These are phyloP conservation scores for Herpotrichia juniperi DNA, from an alignment of 2,329 filamentous ascomycete species.

Conservation along the genomic window DNA sequence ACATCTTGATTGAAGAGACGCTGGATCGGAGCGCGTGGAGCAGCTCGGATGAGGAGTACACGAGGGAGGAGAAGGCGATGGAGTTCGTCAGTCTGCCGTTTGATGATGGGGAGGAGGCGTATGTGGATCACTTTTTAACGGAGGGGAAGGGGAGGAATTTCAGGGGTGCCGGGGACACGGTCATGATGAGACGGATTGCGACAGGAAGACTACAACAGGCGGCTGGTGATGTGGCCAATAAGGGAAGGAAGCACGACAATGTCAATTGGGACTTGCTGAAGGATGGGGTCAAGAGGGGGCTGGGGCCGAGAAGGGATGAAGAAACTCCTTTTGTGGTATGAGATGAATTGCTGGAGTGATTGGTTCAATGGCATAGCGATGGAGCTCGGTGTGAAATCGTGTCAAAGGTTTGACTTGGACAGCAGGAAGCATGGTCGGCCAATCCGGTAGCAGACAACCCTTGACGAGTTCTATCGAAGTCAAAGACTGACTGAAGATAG, in stretches of 20 bases:
- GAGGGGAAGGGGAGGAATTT: slow-evolving; percentile 68
- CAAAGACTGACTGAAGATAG: too few relatives aligned
- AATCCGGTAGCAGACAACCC: too few relatives aligned
- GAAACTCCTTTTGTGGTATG: slow-evolving; percentile 4
- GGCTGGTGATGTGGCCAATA: slow-evolving; percentile 26
- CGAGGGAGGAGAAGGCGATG: slow-evolving; percentile 62
- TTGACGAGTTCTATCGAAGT: too few relatives aligned
- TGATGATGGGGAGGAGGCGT: slow-evolving; percentile 71
- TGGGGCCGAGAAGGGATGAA: slow-evolving; percentile 42
- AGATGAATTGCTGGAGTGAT: not conserved
- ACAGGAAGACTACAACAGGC: slow-evolving; percentile 64
- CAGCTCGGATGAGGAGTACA: slow-evolving; percentile 22
- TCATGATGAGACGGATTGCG: slow-evolving; percentile 75
- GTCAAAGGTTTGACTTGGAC: too few relatives aligned
- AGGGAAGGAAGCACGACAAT: slow-evolving; percentile 56
- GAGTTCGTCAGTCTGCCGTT: slow-evolving; percentile 78
- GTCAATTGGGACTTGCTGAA: slow-evolving; percentile 58
- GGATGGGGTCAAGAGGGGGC: slow-evolving; percentile 41
- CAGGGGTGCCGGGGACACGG: slow-evolving; percentile 72
- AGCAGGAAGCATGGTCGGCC: too few relatives aligned
- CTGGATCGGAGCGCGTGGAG: slow-evolving; percentile 21
- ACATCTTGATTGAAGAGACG: slow-evolving; percentile 62
- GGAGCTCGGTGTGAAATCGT: not conserved
- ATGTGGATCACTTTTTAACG: slow-evolving; percentile 73
- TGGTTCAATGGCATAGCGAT: slow-evolving; percentile 4